These are phyloP conservation scores for Thalassiosira sp. DNA, from an alignment of 352 stramenopile genomes.

Conservation along the genomic window DNA sequence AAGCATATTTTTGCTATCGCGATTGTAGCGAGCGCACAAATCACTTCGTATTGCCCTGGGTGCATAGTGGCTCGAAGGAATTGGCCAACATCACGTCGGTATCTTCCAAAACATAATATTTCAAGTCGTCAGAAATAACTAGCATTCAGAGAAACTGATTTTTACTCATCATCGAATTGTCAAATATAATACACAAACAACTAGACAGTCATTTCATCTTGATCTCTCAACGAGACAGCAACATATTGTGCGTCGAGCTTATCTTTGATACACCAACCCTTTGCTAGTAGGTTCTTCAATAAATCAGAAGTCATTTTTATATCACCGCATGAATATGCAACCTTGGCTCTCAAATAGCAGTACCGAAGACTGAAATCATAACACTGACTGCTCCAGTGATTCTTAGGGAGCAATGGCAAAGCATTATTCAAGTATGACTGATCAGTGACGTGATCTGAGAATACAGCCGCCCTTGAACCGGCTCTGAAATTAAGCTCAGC, in stretches of 20 bases:
- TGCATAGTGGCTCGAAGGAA: too few relatives aligned
- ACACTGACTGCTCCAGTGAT: slow-evolving; percentile 24
- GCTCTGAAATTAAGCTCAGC: slow-evolving; percentile 32
- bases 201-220: too few relatives aligned
- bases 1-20: too few relatives aligned
- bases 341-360: slow-evolving; percentile 20
- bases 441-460: slow-evolving; percentile 18
- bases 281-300: slow-evolving; percentile 23
- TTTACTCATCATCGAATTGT: too few relatives aligned
- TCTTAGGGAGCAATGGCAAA: slow-evolving; percentile 20
- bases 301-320: slow-evolving; percentile 11
- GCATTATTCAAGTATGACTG: slow-evolving; percentile 31
- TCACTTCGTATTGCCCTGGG: too few relatives aligned
- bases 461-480: slow-evolving; percentile 9
- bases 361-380: slow-evolving; percentile 34
- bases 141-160: too few relatives aligned
- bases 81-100: too few relatives aligned
- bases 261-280: slow-evolving; percentile 28
- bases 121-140: too few relatives aligned
- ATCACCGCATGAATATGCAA: slow-evolving; percentile 31
- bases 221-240: too few relatives aligned
- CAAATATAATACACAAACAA: too few relatives aligned
- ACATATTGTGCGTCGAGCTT: slow-evolving; percentile 47
- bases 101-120: too few relatives aligned
- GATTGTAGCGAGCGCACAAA: too few relatives aligned